Evolutionary conservation across 140 eudicot genomes (phyloP).

Genomic region (Bidens hawaiensis): DNA sequence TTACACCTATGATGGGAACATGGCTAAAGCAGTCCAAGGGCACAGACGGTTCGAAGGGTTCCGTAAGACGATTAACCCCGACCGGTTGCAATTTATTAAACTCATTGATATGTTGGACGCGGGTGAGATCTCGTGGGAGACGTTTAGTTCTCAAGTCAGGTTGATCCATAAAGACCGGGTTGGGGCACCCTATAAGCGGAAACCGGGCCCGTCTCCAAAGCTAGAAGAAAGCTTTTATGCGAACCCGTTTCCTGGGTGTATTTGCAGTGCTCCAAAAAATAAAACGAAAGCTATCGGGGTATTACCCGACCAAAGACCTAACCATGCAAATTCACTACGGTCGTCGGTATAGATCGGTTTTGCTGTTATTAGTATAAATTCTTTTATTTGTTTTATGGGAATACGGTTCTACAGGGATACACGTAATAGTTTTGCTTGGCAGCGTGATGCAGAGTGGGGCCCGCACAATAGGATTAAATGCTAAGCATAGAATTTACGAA

Average conservation of each 20-base stretch:
- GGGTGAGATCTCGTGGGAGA: conserved; percentile 56
- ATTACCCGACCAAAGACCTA: conserved; percentile 25
- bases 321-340: conserved; percentile 22
- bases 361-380: neutral
- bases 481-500: conserved; percentile 24
- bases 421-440: neutral
- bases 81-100: conserved; percentile 55
- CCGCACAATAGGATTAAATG: conserved; percentile 19
- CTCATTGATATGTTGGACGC: conserved; percentile 64
- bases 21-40: conserved; percentile 98
- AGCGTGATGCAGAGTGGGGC: conserved; percentile 16
- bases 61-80: conserved; percentile 79
- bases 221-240: conserved; percentile 92
- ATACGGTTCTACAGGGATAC: conserved; percentile 15
- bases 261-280: conserved; percentile 43
- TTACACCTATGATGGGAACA: conserved; percentile 89
- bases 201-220: conserved; percentile 51
- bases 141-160: conserved; percentile 55
- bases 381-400: conserved; percentile 10
- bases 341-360: conserved; percentile 7
- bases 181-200: conserved; percentile 67
- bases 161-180: conserved; percentile 48
- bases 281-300: conserved; percentile 18
- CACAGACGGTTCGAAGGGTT: conserved; percentile 86
- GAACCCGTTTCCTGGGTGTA: conserved; percentile 87